Base-by-base conservation (phyloP, 257 asterid species). In the Nicotiana noctiflora region DNA sequence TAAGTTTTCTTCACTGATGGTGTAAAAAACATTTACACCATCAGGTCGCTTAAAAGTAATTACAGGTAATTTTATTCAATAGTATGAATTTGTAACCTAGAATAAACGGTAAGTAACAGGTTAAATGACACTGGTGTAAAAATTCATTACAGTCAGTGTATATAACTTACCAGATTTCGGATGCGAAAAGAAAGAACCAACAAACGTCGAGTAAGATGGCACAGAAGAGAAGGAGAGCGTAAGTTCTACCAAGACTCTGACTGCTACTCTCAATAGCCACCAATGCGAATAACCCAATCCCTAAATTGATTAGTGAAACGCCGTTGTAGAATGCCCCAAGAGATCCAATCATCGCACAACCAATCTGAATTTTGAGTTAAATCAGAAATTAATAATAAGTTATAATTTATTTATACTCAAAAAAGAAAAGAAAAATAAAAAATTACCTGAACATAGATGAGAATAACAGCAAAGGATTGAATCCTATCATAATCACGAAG, bases 241-340 rank as follows among this genome's bases (percentile, higher is more conserved):
- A 95, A 6, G 98, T 93, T 77, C 98, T 86, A 21, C 97, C 97
- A 63, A 95, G 96, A 86, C 87, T 91, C 89, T 95, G 95, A 83
- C 93, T 93, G 92, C 94, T 90, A 89, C 98, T 95, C 87, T 92
- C 98, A 25, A 95, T 90, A 80, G 98, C 98, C 70, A 95, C 94
- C 77, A 95, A 90, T 8, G 98, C 98, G 82, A 94, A 94, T 84
- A 94, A 82, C 0, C 94, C 90, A 83, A 93, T 84, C 67, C 86
- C 97, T 88, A 93, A 87, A 91, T 91, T 84, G 40, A 88, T 89
- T 76, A 94, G 88, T 88, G 89, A 84, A 5, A 93, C 93, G 3
- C 94, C 98, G 82, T 84, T 94, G 90, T 87, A 94, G 76, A 93
- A 86, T 17, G 98, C 95, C 23, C 97, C 98, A 17, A 94, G 92